Base-by-base conservation (phyloP, 306 rosid genomes). In the Begonia loranthoides region DNA sequence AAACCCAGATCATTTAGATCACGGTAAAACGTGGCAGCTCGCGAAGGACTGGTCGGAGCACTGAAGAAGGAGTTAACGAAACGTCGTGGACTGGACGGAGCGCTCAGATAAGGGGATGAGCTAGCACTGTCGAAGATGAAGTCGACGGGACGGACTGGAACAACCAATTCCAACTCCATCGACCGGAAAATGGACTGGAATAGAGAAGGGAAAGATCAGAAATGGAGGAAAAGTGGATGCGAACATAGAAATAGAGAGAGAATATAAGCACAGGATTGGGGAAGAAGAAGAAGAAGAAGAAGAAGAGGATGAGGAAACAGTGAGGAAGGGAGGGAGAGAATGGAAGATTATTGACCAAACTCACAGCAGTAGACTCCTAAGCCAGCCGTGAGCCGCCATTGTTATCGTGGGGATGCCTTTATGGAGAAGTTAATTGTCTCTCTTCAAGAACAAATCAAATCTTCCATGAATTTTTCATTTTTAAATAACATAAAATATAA, bases 71-170 rank as follows among this genome's bases (percentile, higher is more conserved):
- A 78, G 70, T 66, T 71, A 28, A 73, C 71, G 41, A 90, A 73
- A 10, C 84, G 71, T 51, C 76, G 87, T 17, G 95, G 99, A 41
- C 92, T 80, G 1, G 99, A 86, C 39, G 99, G 95, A 10, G 99
- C 99, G 0, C 95, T 86, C 24, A 83, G 72, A 79, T 86, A 90
- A 0, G 95, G 92, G n/a, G 99, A 80, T 45, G 99, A 90, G 13
- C 65, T 65, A 39, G 68, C 71, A 51, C 90, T 78, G 65, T 81
- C 82, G 62, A 81, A 81, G 78, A 72, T 75, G 78, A 81, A 75
- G 57, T 72, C 81, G 10, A 15, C 47, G 17, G 69, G 41, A 49
- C 54, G 50, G 17, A 49, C 46, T 9, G 75, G 75, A 9, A 65
- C 51, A 7, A 52, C 60, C 45, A 74, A 61, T 58, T 63, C 70